A percentile compares a stretch with the other conserved stretches of the same genome.
phyloP scores from a whole-genome alignment of 148 eudicot species.

The Vaccinium macrocarpon region DNA sequence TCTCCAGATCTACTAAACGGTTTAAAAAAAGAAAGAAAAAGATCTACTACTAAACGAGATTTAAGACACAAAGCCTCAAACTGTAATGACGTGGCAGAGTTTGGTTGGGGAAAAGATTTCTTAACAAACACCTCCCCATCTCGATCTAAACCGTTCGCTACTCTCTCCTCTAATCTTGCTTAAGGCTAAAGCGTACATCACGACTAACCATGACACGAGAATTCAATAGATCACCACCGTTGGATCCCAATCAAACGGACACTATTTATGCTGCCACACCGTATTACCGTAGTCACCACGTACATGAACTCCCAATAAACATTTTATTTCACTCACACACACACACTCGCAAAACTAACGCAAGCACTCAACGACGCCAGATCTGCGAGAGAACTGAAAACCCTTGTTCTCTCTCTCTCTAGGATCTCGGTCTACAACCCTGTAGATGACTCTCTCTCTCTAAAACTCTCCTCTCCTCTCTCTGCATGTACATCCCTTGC shows the following conservation, averaged over 20 bases:
- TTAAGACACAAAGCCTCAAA: not conserved
- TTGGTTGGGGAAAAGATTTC: not conserved
- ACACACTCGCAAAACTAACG: not conserved
- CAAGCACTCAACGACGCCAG: not conserved
- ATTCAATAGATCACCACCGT: not conserved
- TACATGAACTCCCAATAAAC: not conserved
- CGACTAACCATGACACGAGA: not conserved
- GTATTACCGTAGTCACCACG: not conserved
- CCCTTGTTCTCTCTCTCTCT: not conserved
- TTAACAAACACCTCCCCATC: not conserved
- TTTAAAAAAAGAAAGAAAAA: too few relatives aligned
- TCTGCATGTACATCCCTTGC: not conserved
- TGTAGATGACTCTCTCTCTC: not conserved
- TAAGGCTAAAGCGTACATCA: not conserved
- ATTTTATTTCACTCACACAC: not conserved
- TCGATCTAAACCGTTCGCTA: not conserved
- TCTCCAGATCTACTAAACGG: not conserved
- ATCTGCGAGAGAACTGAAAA: constrained; percentile 6
- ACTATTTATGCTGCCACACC: not conserved
- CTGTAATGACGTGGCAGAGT: not conserved
- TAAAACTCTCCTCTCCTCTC: not conserved
- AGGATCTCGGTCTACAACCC: not conserved
- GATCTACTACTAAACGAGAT: not conserved
- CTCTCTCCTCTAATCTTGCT: not conserved
- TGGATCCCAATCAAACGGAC: not conserved